A percentile compares a stretch with the other conserved stretches of the same genome.
phyloP scores from a whole-genome alignment of 345 rosid species.

The Stellera chamaejasme region DNA sequence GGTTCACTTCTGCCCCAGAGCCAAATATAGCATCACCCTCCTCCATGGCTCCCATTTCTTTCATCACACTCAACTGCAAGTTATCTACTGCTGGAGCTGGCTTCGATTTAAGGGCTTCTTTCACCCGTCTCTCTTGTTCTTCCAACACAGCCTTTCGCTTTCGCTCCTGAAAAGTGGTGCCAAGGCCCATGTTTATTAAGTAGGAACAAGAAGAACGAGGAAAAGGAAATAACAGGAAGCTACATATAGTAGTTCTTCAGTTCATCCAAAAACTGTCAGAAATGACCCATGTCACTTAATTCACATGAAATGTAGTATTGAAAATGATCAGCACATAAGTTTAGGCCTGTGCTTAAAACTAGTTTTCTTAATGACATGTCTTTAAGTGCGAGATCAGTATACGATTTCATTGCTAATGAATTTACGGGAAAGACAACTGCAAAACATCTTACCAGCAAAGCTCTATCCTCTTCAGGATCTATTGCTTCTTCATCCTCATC shows the following conservation, averaged over 20 bases:
- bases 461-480: constrained; percentile 93
- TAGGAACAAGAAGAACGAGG: too few relatives aligned
- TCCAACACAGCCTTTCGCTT: constrained; percentile 55
- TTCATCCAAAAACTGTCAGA: too few relatives aligned
- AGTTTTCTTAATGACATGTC: neutral
- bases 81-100: constrained; percentile 68
- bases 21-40: constrained; percentile 97
- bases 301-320: too few relatives aligned
- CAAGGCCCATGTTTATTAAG: neutral
- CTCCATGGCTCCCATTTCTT: constrained; percentile 93
- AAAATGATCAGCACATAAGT: too few relatives aligned
- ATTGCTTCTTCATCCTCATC: constrained; percentile 82
- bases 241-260: too few relatives aligned
- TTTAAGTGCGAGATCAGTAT: constrained; percentile 6
- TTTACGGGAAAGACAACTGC: neutral
- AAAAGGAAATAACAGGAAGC: too few relatives aligned
- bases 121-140: constrained; percentile 65
- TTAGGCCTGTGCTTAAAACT: too few relatives aligned
- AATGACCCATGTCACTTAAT: too few relatives aligned
- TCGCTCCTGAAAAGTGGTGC: constrained; percentile 39
- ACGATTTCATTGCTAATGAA: neutral
- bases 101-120: constrained; percentile 67
- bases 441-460: constrained; percentile 45
- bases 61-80: constrained; percentile 82
- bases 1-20: constrained; percentile 84